phyloP scores from a whole-genome alignment of 768 basidiomycete genomes.

The Kwoniella dendrophila region DNA sequence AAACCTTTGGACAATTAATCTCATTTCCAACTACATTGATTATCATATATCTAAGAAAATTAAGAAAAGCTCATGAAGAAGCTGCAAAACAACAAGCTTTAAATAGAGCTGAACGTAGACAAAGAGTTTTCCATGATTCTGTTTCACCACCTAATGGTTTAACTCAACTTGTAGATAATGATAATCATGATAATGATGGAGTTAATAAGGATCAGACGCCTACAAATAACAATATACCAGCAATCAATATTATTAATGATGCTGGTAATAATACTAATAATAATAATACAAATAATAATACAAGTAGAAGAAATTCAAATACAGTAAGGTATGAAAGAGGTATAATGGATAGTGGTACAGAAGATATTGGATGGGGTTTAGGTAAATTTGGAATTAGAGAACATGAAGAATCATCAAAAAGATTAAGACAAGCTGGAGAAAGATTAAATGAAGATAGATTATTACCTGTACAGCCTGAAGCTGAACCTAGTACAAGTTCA shows the following conservation, averaged over 20 bases:
- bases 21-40: slow-evolving; percentile 48
- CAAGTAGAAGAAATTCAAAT: background rate
- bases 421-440: slow-evolving; percentile 55
- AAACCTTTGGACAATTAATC: slow-evolving; percentile 41
- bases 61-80: slow-evolving; percentile 50
- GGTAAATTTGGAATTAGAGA: slow-evolving; percentile 68
- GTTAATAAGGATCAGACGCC: too few relatives aligned
- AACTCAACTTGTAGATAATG: too few relatives aligned
- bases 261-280: slow-evolving; percentile 63
- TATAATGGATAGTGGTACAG: slow-evolving; percentile 28
- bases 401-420: slow-evolving; percentile 39
- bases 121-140: slow-evolving; percentile 53
- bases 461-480: slow-evolving; percentile 22
- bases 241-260: too few relatives aligned
- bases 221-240: too few relatives aligned
- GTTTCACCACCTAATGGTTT: background rate
- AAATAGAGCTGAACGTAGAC: slow-evolving; percentile 36
- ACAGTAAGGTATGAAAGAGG: slow-evolving; percentile 7
- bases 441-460: slow-evolving; percentile 48
- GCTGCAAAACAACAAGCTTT: slow-evolving; percentile 49
- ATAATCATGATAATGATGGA: too few relatives aligned
- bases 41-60: slow-evolving; percentile 43
- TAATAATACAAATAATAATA: background rate
- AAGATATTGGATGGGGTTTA: slow-evolving; percentile 68
- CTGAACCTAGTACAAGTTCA: slow-evolving; percentile 7